Evolutionary conservation across 2,329 filamentous ascomycete species (phyloP).

Genomic region (Penicillium sp.): DNA sequence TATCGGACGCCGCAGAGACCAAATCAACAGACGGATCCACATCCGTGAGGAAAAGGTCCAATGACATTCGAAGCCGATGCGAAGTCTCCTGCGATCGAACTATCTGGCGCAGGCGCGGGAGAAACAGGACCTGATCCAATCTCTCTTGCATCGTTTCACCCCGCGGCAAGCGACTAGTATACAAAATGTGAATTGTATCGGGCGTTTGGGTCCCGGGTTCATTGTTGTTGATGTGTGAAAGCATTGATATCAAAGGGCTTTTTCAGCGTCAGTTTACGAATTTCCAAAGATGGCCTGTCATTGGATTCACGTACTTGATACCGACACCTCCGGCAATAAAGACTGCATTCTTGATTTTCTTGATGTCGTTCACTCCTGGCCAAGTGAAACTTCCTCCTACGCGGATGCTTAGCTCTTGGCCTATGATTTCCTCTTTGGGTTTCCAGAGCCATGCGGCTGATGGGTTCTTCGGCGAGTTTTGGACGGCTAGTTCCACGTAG

Average conservation of each 20-base stretch:
- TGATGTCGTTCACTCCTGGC: conserved; percentile 55
- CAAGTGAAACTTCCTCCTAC: conserved; percentile 81
- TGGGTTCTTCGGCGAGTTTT: conserved; percentile 69
- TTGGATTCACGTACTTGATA: conserved; percentile 61
- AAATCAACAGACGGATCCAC: conserved; percentile 10
- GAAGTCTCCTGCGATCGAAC: conserved; percentile 31
- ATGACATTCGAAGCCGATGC: conserved; percentile 28
- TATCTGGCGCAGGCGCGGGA: conserved; percentile 47
- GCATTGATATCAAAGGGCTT: conserved; percentile 72
- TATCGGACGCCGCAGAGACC: conserved; percentile 20
- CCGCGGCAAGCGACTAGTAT: conserved; percentile 54
- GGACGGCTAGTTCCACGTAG: conserved; percentile 78
- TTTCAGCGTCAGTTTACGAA: background rate
- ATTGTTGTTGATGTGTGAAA: conserved; percentile 56
- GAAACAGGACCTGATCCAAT: conserved; percentile 47
- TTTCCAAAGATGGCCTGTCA: background rate
- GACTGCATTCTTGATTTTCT: conserved; percentile 61
- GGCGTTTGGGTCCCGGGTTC: conserved; percentile 44
- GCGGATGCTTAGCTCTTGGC: conserved; percentile 63
- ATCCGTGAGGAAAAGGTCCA: conserved; percentile 40
- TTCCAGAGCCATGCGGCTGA: conserved; percentile 77
- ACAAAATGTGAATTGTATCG: conserved; percentile 61
- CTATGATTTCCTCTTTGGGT: conserved; percentile 56
- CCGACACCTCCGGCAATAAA: conserved; percentile 82
- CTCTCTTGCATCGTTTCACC: conserved; percentile 9